A percentile compares a stretch with the other conserved stretches of the same genome.
phyloP scores from a whole-genome alignment of 2,329 filamentous ascomycete species.

The Pseudocercospora vitis region DNA sequence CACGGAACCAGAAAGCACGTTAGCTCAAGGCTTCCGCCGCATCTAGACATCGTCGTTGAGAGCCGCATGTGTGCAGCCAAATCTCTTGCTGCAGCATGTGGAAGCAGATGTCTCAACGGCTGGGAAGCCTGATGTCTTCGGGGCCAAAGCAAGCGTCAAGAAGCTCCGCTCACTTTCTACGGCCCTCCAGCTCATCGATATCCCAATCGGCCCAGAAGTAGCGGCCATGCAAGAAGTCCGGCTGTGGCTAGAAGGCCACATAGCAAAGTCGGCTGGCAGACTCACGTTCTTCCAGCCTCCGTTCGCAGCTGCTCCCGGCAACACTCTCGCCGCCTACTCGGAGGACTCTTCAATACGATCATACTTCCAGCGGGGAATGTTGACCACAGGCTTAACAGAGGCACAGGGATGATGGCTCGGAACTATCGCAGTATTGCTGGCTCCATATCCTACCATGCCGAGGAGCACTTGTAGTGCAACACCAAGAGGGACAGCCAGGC shows the following conservation, averaged over 20 bases:
- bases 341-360: not conserved
- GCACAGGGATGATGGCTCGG: constrained; percentile 17
- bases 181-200: constrained; percentile 26
- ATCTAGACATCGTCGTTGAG: no score
- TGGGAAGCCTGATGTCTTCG: no score
- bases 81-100: no score
- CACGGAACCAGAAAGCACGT: no score
- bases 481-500: not conserved
- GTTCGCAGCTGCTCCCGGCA: constrained; percentile 7
- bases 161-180: constrained; percentile 22
- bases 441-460: constrained; percentile 13
- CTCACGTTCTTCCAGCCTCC: constrained; percentile 22
- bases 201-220: constrained; percentile 34
- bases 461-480: constrained; percentile 35
- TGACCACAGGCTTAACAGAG: constrained; percentile 6
- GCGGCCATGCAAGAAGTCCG: constrained; percentile 42
- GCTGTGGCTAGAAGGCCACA: constrained; percentile 45
- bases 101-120: no score
- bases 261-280: constrained; percentile 33
- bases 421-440: constrained; percentile 19
- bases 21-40: no score
- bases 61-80: no score
- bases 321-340: not conserved
- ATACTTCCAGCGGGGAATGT: not conserved
- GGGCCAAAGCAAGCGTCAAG: constrained; percentile 26